phyloP scores from a whole-genome alignment of 371 early-diverging fungal genomes.

The Mortierella sp. region DNA sequence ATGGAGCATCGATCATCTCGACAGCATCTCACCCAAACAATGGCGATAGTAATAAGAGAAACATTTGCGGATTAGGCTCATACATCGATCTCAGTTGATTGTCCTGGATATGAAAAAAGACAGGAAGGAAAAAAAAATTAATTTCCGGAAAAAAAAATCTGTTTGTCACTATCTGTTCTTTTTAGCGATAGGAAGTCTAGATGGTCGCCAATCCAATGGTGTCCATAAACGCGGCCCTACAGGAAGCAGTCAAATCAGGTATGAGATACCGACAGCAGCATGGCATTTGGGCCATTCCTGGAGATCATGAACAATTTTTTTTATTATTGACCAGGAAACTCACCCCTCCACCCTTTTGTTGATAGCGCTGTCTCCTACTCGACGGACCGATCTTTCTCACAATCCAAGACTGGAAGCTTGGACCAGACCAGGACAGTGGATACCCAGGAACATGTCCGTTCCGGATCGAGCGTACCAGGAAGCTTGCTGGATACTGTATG shows the following conservation, averaged over 20 bases:
- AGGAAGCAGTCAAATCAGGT: constrained; percentile 48
- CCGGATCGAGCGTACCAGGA: constrained; percentile 30
- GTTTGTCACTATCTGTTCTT: not conserved
- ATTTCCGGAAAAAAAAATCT: too few relatives aligned
- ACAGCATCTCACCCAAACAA: constrained; percentile 23
- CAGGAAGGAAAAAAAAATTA: too few relatives aligned
- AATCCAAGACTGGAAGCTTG: constrained; percentile 35
- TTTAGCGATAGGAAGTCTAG: constrained; percentile 22
- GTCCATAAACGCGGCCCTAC: constrained; percentile 35
- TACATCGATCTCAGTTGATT: too few relatives aligned
- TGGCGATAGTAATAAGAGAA: constrained; percentile 28
- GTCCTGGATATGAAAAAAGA: too few relatives aligned
- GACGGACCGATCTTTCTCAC: constrained; percentile 33
- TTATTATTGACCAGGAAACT: not conserved
- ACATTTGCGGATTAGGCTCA: too few relatives aligned
- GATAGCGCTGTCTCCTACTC: constrained; percentile 40
- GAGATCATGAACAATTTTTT: too few relatives aligned
- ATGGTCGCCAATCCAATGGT: constrained; percentile 31
- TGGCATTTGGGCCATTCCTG: too few relatives aligned
- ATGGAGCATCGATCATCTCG: constrained; percentile 24
- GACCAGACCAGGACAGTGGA: constrained; percentile 18
- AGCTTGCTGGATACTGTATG: constrained; percentile 41
- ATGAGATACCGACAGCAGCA: too few relatives aligned
- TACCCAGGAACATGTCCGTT: constrained; percentile 23
- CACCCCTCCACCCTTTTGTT: too few relatives aligned